Conservation (phyloP, 164 flowering plant species). For the Tetrastigma voinierianum region DNA sequence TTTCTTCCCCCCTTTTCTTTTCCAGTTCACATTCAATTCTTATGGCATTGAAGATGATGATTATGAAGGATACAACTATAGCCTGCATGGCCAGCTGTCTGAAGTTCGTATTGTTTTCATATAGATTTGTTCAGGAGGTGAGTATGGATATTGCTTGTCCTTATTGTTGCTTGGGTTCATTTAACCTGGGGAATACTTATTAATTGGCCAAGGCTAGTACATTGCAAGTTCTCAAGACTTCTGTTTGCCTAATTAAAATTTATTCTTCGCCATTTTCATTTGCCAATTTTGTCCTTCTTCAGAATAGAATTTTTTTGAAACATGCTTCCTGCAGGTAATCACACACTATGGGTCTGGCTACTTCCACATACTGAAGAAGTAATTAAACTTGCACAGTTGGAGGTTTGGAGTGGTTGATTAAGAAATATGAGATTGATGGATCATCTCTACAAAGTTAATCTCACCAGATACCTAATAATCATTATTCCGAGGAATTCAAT, state of each 20-base stretch:
- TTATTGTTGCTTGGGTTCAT: background rate
- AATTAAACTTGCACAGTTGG: slow-evolving; percentile 92
- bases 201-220: background rate
- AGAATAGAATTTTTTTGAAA: background rate
- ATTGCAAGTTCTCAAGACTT: too few species aligned
- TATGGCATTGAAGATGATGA: slow-evolving; percentile 89
- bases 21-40: slow-evolving; percentile 85
- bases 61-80: slow-evolving; percentile 91
- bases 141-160: slow-evolving; percentile 7
- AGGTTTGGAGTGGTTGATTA: slow-evolving; percentile 94
- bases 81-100: slow-evolving; percentile 82
- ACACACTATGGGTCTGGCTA: slow-evolving; percentile 94
- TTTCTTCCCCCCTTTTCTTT: slow-evolving; percentile 8
- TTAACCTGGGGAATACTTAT: background rate
- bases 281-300: background rate
- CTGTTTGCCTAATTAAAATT: too few species aligned
- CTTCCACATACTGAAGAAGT: slow-evolving; percentile 93
- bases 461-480: slow-evolving; percentile 91
- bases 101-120: slow-evolving; percentile 90
- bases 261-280: too few species aligned
- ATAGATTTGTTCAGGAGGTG: slow-evolving; percentile 97
- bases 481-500: slow-evolving; percentile 75
- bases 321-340: slow-evolving; percentile 58
- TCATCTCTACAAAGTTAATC: slow-evolving; percentile 79
- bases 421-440: slow-evolving; percentile 95